A percentile compares a stretch with the other conserved stretches of the same genome.
These are phyloP conservation scores for Pseudogymnoascus pannorum DNA, from an alignment of 2,329 filamentous ascomycete genomes.

Conservation along the genomic window DNA sequence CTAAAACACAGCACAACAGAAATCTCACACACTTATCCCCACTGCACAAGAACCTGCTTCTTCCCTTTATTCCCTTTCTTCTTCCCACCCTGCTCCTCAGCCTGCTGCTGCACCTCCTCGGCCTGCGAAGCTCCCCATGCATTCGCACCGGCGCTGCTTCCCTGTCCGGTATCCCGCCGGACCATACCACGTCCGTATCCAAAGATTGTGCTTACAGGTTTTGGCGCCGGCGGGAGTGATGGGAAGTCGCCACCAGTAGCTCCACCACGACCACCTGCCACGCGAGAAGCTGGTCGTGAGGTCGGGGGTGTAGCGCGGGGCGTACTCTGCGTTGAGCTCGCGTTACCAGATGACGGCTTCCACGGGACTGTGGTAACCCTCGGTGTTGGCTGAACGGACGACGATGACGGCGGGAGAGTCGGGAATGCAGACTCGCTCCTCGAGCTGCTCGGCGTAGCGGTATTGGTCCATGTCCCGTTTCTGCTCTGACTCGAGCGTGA, in stretches of 20 bases:
- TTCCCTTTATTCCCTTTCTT: constrained; percentile 54
- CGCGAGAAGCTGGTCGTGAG: constrained; percentile 18
- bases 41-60: constrained; percentile 54
- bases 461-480: constrained; percentile 44
- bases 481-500: constrained; percentile 51
- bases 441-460: constrained; percentile 20
- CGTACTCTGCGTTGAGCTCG: constrained; percentile 29
- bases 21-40: constrained; percentile 38
- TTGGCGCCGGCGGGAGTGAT: constrained; percentile 71
- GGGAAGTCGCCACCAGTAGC: constrained; percentile 62
- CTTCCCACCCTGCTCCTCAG: constrained; percentile 30
- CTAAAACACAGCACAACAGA: neutral
- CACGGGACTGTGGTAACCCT: constrained; percentile 39
- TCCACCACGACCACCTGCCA: neutral
- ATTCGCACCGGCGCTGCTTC: constrained; percentile 23
- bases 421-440: neutral
- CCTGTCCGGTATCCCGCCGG: constrained; percentile 45
- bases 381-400: constrained; percentile 27
- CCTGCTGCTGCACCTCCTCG: constrained; percentile 20
- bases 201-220: constrained; percentile 54
- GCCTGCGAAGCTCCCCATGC: constrained; percentile 22
- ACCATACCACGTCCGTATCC: constrained; percentile 52
- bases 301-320: constrained; percentile 29
- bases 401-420: neutral
- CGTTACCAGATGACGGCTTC: constrained; percentile 14